These are phyloP conservation scores for Xylariomycetidae sp. DNA, from an alignment of 2,329 filamentous ascomycete species.

Conservation along the genomic window DNA sequence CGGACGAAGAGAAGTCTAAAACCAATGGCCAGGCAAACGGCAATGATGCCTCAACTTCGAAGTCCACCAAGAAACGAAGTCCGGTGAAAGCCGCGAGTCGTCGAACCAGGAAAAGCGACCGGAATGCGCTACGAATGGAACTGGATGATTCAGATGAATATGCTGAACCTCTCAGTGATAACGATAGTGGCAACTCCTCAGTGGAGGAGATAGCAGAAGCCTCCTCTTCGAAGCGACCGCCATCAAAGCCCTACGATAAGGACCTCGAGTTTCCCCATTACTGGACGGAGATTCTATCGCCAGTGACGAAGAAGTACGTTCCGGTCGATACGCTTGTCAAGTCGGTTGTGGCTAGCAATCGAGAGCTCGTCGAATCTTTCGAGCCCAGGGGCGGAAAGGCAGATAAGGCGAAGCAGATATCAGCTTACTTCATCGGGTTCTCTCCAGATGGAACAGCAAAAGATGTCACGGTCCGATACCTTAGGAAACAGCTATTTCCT, in stretches of 20 bases:
- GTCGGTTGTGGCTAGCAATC: slow-evolving; percentile 61
- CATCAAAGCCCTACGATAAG: slow-evolving; percentile 55
- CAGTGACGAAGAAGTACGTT: slow-evolving; percentile 70
- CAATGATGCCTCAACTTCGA: slow-evolving; percentile 19
- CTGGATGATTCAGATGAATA: slow-evolving; percentile 40
- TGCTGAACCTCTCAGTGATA: slow-evolving; percentile 39
- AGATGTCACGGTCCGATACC: slow-evolving; percentile 87
- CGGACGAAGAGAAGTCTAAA: slow-evolving; percentile 44
- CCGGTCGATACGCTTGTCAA: slow-evolving; percentile 72
- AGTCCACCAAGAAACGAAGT: slow-evolving; percentile 20
- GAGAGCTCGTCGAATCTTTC: slow-evolving; percentile 66
- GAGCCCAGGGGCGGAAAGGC: slow-evolving; percentile 80
- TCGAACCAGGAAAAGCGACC: slow-evolving; percentile 19
- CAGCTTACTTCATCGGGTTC: slow-evolving; percentile 82
- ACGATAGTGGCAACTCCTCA: slow-evolving; percentile 52
- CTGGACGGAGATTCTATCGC: slow-evolving; percentile 87
- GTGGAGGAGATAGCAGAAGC: slow-evolving; percentile 49
- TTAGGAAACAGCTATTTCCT: slow-evolving; percentile 74
- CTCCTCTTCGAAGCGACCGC: slow-evolving; percentile 33
- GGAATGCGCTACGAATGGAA: slow-evolving; percentile 20
- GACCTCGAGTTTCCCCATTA: slow-evolving; percentile 83
- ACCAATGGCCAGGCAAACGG: slow-evolving; percentile 8
- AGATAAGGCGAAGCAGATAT: slow-evolving; percentile 80
- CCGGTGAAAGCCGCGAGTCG: slow-evolving; percentile 17
- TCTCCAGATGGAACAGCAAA: slow-evolving; percentile 83